Percentiles rank a stretch among this genome's conserved stretches.
Evolutionary conservation across 192 early-diverging fungal species (phyloP).

Genomic region (Blastocladiella britannica): DNA sequence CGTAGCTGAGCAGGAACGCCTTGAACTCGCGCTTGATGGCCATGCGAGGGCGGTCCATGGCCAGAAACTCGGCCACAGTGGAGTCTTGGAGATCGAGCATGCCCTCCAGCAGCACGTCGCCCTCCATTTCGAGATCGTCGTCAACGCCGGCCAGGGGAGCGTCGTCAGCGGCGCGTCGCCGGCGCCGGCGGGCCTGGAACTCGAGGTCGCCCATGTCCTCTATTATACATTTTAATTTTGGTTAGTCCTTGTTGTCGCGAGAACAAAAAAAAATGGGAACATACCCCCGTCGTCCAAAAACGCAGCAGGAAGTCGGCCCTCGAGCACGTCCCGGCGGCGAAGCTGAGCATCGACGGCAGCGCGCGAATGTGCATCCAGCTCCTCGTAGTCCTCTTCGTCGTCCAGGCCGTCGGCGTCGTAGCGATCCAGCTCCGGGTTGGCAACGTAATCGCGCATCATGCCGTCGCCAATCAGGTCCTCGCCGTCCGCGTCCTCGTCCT

Average conservation of each 20-base stretch:
- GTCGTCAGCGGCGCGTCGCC: slow-evolving; percentile 21
- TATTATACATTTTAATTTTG: too few relatives aligned
- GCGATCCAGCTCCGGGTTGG: slow-evolving; percentile 43
- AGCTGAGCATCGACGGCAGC: slow-evolving; percentile 56
- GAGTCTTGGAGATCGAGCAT: slow-evolving; percentile 65
- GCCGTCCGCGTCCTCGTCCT: slow-evolving; percentile 53
- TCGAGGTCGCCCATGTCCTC: slow-evolving; percentile 21
- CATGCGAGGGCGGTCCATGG: slow-evolving; percentile 58
- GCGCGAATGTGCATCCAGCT: slow-evolving; percentile 48
- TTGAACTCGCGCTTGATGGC: slow-evolving; percentile 72
- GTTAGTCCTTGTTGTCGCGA: too few relatives aligned
- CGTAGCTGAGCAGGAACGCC: slow-evolving; percentile 66
- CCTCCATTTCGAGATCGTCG: slow-evolving; percentile 26
- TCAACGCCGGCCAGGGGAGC: slow-evolving; percentile 35
- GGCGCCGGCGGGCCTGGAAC: slow-evolving; percentile 22
- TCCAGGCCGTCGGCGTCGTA: slow-evolving; percentile 76
- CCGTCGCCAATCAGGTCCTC: slow-evolving; percentile 78
- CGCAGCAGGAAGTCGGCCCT: slow-evolving; percentile 69
- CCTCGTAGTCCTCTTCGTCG: slow-evolving; percentile 51
- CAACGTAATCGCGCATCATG: slow-evolving; percentile 71
- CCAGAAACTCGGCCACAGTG: slow-evolving; percentile 64
- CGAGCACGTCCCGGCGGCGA: slow-evolving; percentile 55
- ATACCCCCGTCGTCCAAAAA: slow-evolving; percentile 63
- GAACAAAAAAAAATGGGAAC: slow-evolving; percentile 8
- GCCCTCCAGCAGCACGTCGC: slow-evolving; percentile 49